phyloP scores from a whole-genome alignment of 1,284 basidiomycete species.

The Austropuccinia psidii region DNA sequence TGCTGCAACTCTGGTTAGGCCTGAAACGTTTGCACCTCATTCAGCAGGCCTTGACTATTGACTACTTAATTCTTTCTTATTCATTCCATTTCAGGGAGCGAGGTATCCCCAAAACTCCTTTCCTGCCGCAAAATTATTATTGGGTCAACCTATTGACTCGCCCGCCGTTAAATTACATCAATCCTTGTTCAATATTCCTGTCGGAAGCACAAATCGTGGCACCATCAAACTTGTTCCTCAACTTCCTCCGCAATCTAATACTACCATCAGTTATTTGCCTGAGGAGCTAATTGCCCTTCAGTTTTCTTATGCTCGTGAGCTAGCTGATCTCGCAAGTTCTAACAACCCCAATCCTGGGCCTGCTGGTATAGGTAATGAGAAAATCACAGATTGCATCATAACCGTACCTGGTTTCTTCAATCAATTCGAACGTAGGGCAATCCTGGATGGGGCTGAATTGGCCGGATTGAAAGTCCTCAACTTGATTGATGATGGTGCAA shows the following conservation, averaged over 20 bases:
- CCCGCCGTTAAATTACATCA: constrained; percentile 55
- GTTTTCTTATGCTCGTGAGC: constrained; percentile 75
- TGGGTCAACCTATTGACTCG: constrained; percentile 61
- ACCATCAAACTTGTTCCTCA: constrained; percentile 23
- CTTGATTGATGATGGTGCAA: constrained; percentile 73
- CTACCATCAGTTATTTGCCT: constrained; percentile 52
- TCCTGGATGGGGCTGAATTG: constrained; percentile 82
- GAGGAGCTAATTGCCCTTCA: constrained; percentile 95
- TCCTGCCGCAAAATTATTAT: constrained; percentile 76
- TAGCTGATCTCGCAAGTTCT: constrained; percentile 68
- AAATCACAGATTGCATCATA: constrained; percentile 69
- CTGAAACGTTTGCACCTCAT: not conserved
- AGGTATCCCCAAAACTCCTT: constrained; percentile 84
- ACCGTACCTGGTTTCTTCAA: constrained; percentile 77
- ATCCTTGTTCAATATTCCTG: constrained; percentile 57
- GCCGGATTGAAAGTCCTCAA: constrained; percentile 75
- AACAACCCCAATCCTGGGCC: constrained; percentile 36
- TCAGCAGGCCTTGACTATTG: constrained; percentile 74
- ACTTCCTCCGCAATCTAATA: constrained; percentile 6
- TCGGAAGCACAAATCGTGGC: constrained; percentile 50
- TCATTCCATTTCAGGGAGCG: constrained; percentile 56
- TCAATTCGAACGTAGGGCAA: constrained; percentile 76
- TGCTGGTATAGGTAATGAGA: constrained; percentile 52
- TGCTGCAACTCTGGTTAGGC: constrained; percentile 40
- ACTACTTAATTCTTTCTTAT: constrained; percentile 54